A percentile compares a stretch with the other conserved stretches of the same genome.
These are phyloP conservation scores for Rutidosis leptorrhynchoides DNA, from an alignment of 129 eudicot genomes.

Conservation along the genomic window DNA sequence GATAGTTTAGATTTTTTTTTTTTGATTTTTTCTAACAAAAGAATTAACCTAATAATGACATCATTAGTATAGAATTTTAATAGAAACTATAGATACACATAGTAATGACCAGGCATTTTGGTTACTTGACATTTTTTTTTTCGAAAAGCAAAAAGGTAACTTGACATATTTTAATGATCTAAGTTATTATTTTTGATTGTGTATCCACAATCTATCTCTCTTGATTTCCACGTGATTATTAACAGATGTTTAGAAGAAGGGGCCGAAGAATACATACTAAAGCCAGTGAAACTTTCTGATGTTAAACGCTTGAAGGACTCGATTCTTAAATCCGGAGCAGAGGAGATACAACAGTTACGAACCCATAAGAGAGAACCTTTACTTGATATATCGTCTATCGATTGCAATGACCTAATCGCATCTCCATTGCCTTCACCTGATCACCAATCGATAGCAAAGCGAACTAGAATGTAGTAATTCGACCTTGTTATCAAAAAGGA, in stretches of 20 bases:
- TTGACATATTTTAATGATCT: too few species aligned
- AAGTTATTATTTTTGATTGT: too few species aligned
- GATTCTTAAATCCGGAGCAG: constrained; percentile 37
- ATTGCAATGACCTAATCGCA: constrained; percentile 15
- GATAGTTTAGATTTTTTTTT: too few species aligned
- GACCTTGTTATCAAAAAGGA: background rate
- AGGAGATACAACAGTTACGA: constrained; percentile 8
- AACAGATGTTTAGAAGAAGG: constrained; percentile 86
- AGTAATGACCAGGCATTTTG: too few species aligned
- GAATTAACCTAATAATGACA: too few species aligned
- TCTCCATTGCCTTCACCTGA: constrained; percentile 25
- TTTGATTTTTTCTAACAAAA: too few species aligned
- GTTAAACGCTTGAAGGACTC: constrained; percentile 61
- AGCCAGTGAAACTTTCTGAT: constrained; percentile 88
- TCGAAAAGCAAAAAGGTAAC: too few species aligned
- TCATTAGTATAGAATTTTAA: too few species aligned
- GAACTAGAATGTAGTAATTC: constrained; percentile 24
- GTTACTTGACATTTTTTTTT: too few species aligned
- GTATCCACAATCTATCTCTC: background rate
- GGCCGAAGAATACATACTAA: constrained; percentile 70
- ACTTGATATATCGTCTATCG: constrained; percentile 12
- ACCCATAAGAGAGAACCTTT: constrained; percentile 27
- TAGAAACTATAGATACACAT: too few species aligned
- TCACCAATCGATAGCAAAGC: constrained; percentile 23
- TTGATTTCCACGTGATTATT: background rate